phyloP scores from a whole-genome alignment of 352 stramenopile genomes.

The Globisporangium nunn region DNA sequence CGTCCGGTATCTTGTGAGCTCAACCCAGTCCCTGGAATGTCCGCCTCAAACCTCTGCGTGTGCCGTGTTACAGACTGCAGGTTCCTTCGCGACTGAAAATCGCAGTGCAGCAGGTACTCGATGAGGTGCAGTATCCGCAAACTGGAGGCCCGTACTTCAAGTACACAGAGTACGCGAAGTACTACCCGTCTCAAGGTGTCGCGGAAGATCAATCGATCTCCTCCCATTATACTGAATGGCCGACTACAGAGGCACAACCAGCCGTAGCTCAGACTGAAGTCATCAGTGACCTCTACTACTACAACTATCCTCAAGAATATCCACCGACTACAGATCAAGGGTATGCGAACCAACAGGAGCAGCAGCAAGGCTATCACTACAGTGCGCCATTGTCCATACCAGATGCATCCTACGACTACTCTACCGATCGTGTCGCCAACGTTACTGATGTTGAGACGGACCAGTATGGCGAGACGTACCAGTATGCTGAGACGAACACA shows the following conservation, averaged over 20 bases:
- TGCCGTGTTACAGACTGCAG: constrained; percentile 23
- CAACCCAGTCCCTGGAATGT: too few relatives aligned
- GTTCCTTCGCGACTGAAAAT: constrained; percentile 54
- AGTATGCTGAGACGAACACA: neutral
- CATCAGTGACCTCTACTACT: constrained; percentile 1
- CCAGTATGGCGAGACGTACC: constrained; percentile 1
- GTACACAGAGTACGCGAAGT: constrained; percentile 11
- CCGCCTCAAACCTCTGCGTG: neutral
- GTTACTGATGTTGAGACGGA: neutral
- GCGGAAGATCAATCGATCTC: neutral
- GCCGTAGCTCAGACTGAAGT: neutral
- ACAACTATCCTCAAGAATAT: neutral
- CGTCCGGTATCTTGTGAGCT: constrained; percentile 3
- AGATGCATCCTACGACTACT: too few relatives aligned
- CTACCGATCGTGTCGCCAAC: too few relatives aligned
- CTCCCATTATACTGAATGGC: neutral
- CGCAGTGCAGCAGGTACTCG: constrained; percentile 52
- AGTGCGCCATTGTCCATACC: neutral
- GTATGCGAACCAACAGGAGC: neutral
- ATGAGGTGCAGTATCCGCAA: constrained; percentile 16
- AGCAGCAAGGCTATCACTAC: constrained; percentile 5
- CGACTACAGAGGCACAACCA: too few relatives aligned
- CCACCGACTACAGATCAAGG: neutral
- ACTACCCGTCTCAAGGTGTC: constrained; percentile 1
- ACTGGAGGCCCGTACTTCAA: constrained; percentile 8